Evolutionary conservation across 176 grass and related monocot genomes (phyloP).

Genomic region (Ensete glaucum): DNA sequence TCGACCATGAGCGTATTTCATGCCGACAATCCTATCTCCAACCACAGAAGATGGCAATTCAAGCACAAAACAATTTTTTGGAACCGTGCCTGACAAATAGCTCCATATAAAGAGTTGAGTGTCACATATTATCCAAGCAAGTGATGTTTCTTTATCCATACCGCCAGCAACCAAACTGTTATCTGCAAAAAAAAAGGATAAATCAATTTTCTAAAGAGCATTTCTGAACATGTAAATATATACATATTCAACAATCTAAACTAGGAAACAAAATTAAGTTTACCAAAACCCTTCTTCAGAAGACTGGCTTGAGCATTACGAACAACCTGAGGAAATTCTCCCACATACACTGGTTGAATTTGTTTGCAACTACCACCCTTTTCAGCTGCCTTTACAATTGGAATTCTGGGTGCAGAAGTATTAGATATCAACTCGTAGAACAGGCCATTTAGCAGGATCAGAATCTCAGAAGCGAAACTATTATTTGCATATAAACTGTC

Average conservation of each 20-base stretch:
- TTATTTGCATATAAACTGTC: neutral
- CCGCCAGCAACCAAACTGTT: slow-evolving; percentile 53
- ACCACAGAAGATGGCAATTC: slow-evolving; percentile 55
- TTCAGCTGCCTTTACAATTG: slow-evolving; percentile 36
- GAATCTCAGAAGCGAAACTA: neutral
- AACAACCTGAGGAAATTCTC: slow-evolving; percentile 68
- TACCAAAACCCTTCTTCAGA: slow-evolving; percentile 42
- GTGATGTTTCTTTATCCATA: slow-evolving; percentile 69
- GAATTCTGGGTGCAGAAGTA: slow-evolving; percentile 35
- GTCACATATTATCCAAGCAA: slow-evolving; percentile 87
- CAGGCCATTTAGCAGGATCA: slow-evolving; percentile 2
- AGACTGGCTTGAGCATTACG: slow-evolving; percentile 79
- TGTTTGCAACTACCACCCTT: slow-evolving; percentile 42
- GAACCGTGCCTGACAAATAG: slow-evolving; percentile 43
- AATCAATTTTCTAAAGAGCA: neutral
- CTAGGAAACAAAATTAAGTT: slow-evolving; percentile 16
- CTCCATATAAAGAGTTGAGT: slow-evolving; percentile 85
- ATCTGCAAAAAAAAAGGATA: slow-evolving; percentile 36
- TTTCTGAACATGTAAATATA: neutral
- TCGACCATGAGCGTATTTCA: slow-evolving; percentile 25
- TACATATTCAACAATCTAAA: neutral
- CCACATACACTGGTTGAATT: slow-evolving; percentile 65
- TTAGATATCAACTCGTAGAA: neutral
- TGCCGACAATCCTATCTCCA: slow-evolving; percentile 19
- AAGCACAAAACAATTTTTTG: slow-evolving; percentile 70